Percentiles rank a stretch among this genome's conserved stretches.
These are phyloP conservation scores for Fusarium acutatum DNA, from an alignment of 2,329 filamentous ascomycete genomes.

Conservation along the genomic window DNA sequence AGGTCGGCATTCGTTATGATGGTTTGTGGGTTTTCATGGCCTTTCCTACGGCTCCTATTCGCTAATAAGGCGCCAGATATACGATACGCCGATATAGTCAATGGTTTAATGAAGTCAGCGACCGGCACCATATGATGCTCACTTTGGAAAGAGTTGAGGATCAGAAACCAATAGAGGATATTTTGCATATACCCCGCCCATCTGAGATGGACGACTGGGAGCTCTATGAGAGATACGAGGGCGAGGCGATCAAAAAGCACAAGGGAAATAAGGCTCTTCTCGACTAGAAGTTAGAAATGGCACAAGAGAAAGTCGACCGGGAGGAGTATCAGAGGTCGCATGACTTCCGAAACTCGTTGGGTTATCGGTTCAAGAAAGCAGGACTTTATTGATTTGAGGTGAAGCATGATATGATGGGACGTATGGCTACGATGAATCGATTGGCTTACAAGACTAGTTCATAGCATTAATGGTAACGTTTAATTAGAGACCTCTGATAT, in stretches of 20 bases:
- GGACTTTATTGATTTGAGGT: not conserved
- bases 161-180: slow-evolving; percentile 53
- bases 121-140: slow-evolving; percentile 55
- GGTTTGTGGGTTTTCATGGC: slow-evolving; percentile 56
- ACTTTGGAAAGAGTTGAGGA: slow-evolving; percentile 55
- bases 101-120: slow-evolving; percentile 41
- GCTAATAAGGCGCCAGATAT: slow-evolving; percentile 51
- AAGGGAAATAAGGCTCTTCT: slow-evolving; percentile 52
- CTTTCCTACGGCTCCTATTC: not conserved
- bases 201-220: slow-evolving; percentile 66
- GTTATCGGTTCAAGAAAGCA: slow-evolving; percentile 12
- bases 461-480: slow-evolving; percentile 1
- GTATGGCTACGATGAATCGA: not conserved
- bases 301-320: slow-evolving; percentile 41
- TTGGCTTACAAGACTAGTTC: not conserved
- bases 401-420: slow-evolving; percentile 2
- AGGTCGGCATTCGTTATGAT: slow-evolving; percentile 64
- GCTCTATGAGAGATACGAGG: slow-evolving; percentile 58
- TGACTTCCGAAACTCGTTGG: slow-evolving; percentile 39
- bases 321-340: slow-evolving; percentile 42
- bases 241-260: slow-evolving; percentile 50
- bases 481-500: not conserved
- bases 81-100: slow-evolving; percentile 57
- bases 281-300: slow-evolving; percentile 51
- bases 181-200: slow-evolving; percentile 58